phyloP scores from a whole-genome alignment of 345 rosid genomes.

The Cardamine resedifolia region DNA sequence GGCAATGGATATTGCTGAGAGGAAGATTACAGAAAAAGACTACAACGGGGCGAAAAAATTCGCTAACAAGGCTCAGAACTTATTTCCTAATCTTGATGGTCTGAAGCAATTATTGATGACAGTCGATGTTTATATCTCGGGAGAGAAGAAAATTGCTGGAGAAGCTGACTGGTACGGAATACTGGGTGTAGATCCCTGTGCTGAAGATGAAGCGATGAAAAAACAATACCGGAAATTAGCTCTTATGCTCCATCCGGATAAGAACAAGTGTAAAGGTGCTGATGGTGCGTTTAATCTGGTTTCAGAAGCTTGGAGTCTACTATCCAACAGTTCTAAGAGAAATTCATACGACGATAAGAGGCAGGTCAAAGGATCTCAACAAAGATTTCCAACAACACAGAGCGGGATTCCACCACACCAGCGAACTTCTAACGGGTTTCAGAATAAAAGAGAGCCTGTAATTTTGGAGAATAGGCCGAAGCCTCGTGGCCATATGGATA shows the following conservation, averaged over 20 bases:
- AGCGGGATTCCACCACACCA: slow-evolving; percentile 43
- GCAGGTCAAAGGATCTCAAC: slow-evolving; percentile 41
- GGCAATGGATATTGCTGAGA: slow-evolving; percentile 88
- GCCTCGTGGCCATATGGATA: slow-evolving; percentile 29
- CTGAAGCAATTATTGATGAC: slow-evolving; percentile 56
- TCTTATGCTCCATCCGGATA: slow-evolving; percentile 84
- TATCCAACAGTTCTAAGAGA: slow-evolving; percentile 70
- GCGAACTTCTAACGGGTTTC: slow-evolving; percentile 50
- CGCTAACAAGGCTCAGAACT: slow-evolving; percentile 70
- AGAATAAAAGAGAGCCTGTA: slow-evolving; percentile 36
- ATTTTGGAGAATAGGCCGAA: slow-evolving; percentile 26
- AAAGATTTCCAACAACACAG: slow-evolving; percentile 32
- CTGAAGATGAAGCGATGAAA: slow-evolving; percentile 62
- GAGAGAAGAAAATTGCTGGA: slow-evolving; percentile 60
- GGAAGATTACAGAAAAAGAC: slow-evolving; percentile 68
- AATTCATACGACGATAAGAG: slow-evolving; percentile 60
- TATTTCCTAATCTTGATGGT: slow-evolving; percentile 77
- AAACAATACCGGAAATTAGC: slow-evolving; percentile 72
- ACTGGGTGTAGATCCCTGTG: slow-evolving; percentile 58
- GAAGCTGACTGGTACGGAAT: slow-evolving; percentile 84
- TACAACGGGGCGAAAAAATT: slow-evolving; percentile 70
- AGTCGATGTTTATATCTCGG: slow-evolving; percentile 63
- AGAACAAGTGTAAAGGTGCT: slow-evolving; percentile 78
- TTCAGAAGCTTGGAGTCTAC: slow-evolving; percentile 71
- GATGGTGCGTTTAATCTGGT: slow-evolving; percentile 87